These are phyloP conservation scores for Clarireedia homoeocarpa DNA, from an alignment of 2,329 filamentous ascomycete genomes.

Conservation along the genomic window DNA sequence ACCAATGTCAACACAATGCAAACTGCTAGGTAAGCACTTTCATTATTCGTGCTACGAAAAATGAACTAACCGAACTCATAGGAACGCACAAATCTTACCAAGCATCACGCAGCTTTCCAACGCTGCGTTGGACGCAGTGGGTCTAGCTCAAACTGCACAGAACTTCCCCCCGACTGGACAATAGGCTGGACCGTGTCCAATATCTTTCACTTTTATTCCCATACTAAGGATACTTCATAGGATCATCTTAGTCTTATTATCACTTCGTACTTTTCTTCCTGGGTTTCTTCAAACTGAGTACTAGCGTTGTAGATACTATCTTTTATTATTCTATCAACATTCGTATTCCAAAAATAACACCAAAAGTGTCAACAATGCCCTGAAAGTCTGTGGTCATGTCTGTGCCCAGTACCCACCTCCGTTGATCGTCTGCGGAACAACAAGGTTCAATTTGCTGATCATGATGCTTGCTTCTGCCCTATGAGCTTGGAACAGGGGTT, in stretches of 20 bases:
- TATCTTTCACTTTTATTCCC: not conserved
- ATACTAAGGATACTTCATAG: not conserved
- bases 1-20: conserved; percentile 9
- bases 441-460: too few relatives aligned
- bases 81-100: conserved; percentile 25
- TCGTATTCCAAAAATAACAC: too few relatives aligned
- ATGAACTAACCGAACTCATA: conserved; percentile 1
- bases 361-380: too few relatives aligned
- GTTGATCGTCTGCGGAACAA: too few relatives aligned
- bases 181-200: not conserved
- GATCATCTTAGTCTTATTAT: not conserved
- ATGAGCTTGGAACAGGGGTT: too few relatives aligned
- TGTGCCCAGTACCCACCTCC: too few relatives aligned
- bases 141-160: conserved; percentile 11
- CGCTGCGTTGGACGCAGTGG: conserved; percentile 16
- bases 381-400: too few relatives aligned
- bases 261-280: not conserved
- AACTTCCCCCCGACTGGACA: conserved; percentile 19
- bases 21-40: not conserved
- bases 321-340: too few relatives aligned
- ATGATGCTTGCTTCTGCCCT: too few relatives aligned
- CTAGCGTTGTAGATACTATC: too few relatives aligned
- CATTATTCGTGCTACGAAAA: not conserved
- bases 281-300: not conserved
- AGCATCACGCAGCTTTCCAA: conserved; percentile 24